phyloP scores from a whole-genome alignment of 2,329 filamentous ascomycete species.

The Penicillium sp. region DNA sequence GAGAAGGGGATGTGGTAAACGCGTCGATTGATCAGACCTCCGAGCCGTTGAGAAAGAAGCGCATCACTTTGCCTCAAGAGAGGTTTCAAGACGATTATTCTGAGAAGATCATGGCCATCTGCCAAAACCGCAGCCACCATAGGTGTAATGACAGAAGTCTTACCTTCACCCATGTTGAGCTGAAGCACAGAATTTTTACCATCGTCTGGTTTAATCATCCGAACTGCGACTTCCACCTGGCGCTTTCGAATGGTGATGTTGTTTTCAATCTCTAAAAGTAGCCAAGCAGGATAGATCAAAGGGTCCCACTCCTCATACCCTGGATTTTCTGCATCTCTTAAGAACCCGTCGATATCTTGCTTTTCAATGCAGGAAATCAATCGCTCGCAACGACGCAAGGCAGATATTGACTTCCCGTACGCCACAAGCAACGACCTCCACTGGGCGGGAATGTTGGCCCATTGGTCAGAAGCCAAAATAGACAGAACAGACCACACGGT shows the following conservation, averaged over 20 bases:
- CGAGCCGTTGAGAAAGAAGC: neutral
- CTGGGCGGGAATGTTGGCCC: neutral
- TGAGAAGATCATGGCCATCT: neutral
- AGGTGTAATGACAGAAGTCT: neutral
- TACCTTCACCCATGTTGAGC: neutral
- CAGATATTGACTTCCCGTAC: neutral
- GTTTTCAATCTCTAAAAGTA: neutral
- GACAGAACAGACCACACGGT: neutral
- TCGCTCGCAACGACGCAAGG: neutral
- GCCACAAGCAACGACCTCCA: neutral
- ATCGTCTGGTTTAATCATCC: neutral
- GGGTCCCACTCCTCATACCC: neutral
- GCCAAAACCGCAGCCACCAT: neutral
- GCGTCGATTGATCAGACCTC: neutral
- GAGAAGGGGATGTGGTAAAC: neutral
- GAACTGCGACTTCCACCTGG: neutral
- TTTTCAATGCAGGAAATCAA: neutral
- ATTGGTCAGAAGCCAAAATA: neutral
- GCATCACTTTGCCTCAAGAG: neutral
- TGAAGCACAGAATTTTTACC: neutral
- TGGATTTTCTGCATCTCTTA: neutral
- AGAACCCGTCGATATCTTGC: neutral
- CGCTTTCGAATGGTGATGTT: neutral
- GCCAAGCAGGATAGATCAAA: neutral
- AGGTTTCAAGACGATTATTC: neutral